phyloP scores from a whole-genome alignment of 2,329 filamentous ascomycete species.

The Coniochaeta sp. region DNA sequence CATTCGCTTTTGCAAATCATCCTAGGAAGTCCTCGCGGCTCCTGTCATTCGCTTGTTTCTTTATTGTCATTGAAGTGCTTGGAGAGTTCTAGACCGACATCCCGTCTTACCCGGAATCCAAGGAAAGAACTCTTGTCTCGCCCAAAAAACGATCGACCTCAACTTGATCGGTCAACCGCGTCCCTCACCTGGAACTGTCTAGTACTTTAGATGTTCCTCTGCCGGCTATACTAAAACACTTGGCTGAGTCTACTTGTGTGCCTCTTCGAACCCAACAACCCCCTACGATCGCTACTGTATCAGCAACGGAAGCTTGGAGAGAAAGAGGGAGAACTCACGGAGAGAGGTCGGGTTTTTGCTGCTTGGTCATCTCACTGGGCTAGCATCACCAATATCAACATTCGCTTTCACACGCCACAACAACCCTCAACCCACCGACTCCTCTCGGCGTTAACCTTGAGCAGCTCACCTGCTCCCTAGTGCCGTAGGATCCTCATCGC shows the following conservation, averaged over 20 bases:
- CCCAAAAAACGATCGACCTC: neutral
- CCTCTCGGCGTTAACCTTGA: neutral
- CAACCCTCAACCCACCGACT: neutral
- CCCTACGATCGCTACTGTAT: slow-evolving; percentile 30
- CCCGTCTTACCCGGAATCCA: neutral
- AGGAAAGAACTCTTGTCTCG: neutral
- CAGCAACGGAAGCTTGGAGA: slow-evolving; percentile 6
- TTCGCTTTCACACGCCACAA: neutral
- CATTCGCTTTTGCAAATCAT: slow-evolving; percentile 22
- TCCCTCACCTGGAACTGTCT: neutral
- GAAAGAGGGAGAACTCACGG: neutral
- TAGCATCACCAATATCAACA: neutral
- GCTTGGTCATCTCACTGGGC: neutral
- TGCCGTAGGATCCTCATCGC: neutral
- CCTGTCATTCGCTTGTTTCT: slow-evolving; percentile 66
- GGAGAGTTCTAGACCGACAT: slow-evolving; percentile 3
- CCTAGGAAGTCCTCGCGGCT: slow-evolving; percentile 66
- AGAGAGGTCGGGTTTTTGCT: neutral
- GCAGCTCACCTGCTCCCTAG: neutral
- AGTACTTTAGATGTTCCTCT: neutral
- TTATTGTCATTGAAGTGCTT: slow-evolving; percentile 24
- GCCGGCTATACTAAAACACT: slow-evolving; percentile 7
- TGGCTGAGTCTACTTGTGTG: slow-evolving; percentile 20
- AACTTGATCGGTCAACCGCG: neutral
- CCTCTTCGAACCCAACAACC: slow-evolving; percentile 11